Conservation (phyloP, 177 flowering plant genomes). For the Vitis hybrid region DNA sequence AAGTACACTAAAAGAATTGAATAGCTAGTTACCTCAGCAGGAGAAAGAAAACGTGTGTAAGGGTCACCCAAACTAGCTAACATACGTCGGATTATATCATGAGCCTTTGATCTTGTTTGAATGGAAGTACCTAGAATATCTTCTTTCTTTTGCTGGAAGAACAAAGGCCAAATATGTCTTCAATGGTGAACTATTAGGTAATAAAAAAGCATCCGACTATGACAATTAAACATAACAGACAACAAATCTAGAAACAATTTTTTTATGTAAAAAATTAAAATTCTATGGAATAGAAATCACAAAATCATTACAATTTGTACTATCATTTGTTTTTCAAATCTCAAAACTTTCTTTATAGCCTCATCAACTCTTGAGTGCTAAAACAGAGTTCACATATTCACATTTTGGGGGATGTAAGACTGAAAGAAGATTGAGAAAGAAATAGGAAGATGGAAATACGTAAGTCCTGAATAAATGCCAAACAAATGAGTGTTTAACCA, state of each 20-base stretch:
- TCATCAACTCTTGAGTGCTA: too few relatives aligned
- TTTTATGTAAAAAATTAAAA: too few relatives aligned
- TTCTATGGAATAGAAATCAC: too few relatives aligned
- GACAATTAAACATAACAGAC: not conserved
- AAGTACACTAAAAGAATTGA: not conserved
- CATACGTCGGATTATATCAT: constrained; percentile 71
- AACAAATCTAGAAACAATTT: not conserved
- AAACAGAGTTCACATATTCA: too few relatives aligned
- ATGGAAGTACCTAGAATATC: constrained; percentile 50
- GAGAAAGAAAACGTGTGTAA: constrained; percentile 88
- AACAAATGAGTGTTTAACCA: too few relatives aligned
- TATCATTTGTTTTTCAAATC: too few relatives aligned
- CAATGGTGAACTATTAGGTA: not conserved
- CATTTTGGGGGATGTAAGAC: too few relatives aligned
- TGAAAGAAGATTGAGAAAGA: too few relatives aligned
- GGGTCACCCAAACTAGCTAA: constrained; percentile 82
- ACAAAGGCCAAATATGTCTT: constrained; percentile 3
- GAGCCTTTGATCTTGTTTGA: constrained; percentile 79
- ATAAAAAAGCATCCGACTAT: not conserved
- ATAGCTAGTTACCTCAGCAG: constrained; percentile 58
- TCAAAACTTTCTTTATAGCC: too few relatives aligned
- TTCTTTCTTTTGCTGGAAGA: constrained; percentile 61
- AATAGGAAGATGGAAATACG: too few relatives aligned
- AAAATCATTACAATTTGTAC: too few relatives aligned
- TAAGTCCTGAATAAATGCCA: too few relatives aligned